Evolutionary conservation across 352 stramenopile genomes (phyloP), one percentile per base, ranked within the genome.

Genomic region (Lagenidium giganteum): DNA sequence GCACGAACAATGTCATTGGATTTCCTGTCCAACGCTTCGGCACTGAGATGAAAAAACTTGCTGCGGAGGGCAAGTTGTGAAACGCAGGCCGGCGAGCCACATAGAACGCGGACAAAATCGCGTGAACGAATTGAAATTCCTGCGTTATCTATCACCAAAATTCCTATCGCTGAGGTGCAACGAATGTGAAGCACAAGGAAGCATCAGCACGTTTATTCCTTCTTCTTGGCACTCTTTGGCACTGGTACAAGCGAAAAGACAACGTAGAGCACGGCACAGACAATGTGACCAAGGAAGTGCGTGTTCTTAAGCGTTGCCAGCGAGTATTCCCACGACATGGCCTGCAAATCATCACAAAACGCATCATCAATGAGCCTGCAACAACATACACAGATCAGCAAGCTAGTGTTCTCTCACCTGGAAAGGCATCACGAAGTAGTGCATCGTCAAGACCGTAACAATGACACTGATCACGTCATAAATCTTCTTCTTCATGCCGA

Each of bases 1-100:
- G 85, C 64, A 89, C 76, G 55, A 96, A 96, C 67, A 96, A 95
- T 51, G 87, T 96, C 26, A 94, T 95, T 51, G 83, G 85, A 32
- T 93, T 96, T 39, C 84, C 83, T 0, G 72, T 96, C 38, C 69
- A 93, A 52, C 70, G 76, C 22, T 87, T 92, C 42, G 76, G 63
- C 49, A 50, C 55, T n/a, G 79, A 92, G 41, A 42, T 89, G 22
- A 71, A 71, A 14, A 20, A 24, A 7, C 54, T 88, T 0, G 69
- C 51, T n/a, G 47, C 51, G 5, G 42, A 41, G 9, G 51, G 64
- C 28, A 55, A 78, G 27, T 57, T 87, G n/a, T 85, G 66, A 28
- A 30, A 29, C 24, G 7, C 18, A 47, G 8, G n/a, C n/a, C n/a
- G n/a, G n/a, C n/a, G n/a, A n/a, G n/a, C n/a, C n/a, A n/a, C n/a